Conservation (phyloP, 2,329 filamentous ascomycete genomes). For the Alternaria sp. region DNA sequence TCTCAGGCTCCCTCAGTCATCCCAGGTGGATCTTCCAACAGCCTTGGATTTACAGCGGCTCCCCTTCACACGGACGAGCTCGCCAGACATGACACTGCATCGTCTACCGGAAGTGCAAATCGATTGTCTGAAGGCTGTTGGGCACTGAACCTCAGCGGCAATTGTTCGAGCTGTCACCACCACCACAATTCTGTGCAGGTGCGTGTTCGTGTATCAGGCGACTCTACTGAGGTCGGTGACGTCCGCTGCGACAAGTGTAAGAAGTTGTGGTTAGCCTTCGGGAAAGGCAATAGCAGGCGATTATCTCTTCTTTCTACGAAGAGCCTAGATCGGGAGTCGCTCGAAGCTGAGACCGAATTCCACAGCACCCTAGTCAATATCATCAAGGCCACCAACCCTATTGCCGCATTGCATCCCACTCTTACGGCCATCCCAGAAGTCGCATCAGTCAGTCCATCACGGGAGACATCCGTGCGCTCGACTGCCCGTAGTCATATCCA, state of each 20-base stretch:
- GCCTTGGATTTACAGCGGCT: constrained; percentile 1
- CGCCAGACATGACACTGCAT: constrained; percentile 27
- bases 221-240: constrained; percentile 24
- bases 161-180: constrained; percentile 42
- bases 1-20: constrained; percentile 3
- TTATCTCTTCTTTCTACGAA: constrained; percentile 35
- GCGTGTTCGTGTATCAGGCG: constrained; percentile 24
- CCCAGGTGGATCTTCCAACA: not conserved
- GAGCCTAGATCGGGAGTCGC: constrained; percentile 28
- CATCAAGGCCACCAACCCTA: constrained; percentile 28
- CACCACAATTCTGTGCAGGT: constrained; percentile 35
- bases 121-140: constrained; percentile 32
- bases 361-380: constrained; percentile 29
- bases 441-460: constrained; percentile 20
- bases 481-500: not conserved
- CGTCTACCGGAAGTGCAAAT: constrained; percentile 28
- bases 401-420: constrained; percentile 27
- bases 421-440: constrained; percentile 29
- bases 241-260: constrained; percentile 36
- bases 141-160: constrained; percentile 34
- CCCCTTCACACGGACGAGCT: not conserved
- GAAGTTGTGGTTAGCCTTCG: constrained; percentile 37
- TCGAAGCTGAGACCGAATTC: constrained; percentile 28
- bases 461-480: constrained; percentile 18
- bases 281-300: constrained; percentile 33